Evolutionary conservation across 441 rosid genomes (phyloP), one percentile per base, ranked within the genome.

Genomic region (Mallotus repandus): DNA sequence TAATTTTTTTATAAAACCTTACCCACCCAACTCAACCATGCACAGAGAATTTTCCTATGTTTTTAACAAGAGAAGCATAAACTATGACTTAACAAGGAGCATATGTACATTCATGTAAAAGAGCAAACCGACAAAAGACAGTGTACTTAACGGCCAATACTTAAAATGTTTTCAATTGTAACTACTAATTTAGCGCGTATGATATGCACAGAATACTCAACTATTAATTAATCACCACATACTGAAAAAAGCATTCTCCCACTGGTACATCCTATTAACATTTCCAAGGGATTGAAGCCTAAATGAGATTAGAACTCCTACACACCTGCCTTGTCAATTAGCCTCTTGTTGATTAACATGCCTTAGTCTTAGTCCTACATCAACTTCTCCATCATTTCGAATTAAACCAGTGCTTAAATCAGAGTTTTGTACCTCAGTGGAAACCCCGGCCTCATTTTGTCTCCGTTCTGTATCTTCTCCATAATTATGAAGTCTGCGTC

Each of bases 401-500:
- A 86, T 81, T 73, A 84, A 68, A 38, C 77, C 83, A 11, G 73
- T 68, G 18, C 71, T 80, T 43, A 63, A 56, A 67, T 52, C 63
- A 12, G 80, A 68, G 29, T 64, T 70, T 54, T 63, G 79, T 0
- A 62, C 53, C 29, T 83, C 84, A 0, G 84, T 45, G 6, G 77
- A 69, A 57, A 58, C 22, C 53, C 63, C 86, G 5, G 72, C 63
- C 71, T 77, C 85, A 5, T 58, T 76, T 68, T 50, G 82, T 75
- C 57, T 77, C 65, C 81, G 73, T 18, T 63, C 77, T 0, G 11
- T 32, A 74, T 82, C 86, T 79, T 96, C 98, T 14, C 92, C 86
- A 13, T 55, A 96, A 86, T 96, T 90, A 56, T 88, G 98, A 18
- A 96, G 97, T 70, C 96, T 85, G 43, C 97, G 93, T 57, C 99